These are phyloP conservation scores for Nakazawaea holstii DNA, from an alignment of 805 yeast species.

Conservation along the genomic window DNA sequence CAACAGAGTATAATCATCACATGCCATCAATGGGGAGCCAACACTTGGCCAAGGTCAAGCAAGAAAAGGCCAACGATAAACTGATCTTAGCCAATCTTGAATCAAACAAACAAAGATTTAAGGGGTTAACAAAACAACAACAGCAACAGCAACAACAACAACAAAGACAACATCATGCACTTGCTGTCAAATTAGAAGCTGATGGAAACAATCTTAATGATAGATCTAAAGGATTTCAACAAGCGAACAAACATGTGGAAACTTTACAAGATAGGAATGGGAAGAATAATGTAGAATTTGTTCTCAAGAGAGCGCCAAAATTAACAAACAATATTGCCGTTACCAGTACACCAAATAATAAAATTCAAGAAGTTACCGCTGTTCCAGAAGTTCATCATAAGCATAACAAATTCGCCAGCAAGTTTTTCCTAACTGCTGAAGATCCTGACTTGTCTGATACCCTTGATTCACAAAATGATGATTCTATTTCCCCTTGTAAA, in stretches of 20 bases:
- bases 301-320: background rate
- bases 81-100: too few species aligned
- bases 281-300: too few species aligned
- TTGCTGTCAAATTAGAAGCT: background rate
- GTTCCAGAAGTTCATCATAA: slow-evolving; percentile 2
- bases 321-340: background rate
- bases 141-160: background rate
- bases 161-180: background rate
- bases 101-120: background rate
- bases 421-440: background rate
- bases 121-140: background rate
- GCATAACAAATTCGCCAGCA: background rate
- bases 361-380: background rate
- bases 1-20: too few species aligned
- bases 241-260: too few species aligned
- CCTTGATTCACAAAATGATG: background rate
- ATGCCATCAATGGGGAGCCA: too few species aligned
- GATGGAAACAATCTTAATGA: background rate
- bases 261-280: too few species aligned
- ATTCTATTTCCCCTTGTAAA: slow-evolving; percentile 7
- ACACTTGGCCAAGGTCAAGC: background rate
- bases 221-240: too few species aligned
- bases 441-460: background rate
- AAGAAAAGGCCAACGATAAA: background rate
- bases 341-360: slow-evolving; percentile 5